phyloP scores from a whole-genome alignment of 495 filamentous ascomycete species.

The Tuber magnatum region DNA sequence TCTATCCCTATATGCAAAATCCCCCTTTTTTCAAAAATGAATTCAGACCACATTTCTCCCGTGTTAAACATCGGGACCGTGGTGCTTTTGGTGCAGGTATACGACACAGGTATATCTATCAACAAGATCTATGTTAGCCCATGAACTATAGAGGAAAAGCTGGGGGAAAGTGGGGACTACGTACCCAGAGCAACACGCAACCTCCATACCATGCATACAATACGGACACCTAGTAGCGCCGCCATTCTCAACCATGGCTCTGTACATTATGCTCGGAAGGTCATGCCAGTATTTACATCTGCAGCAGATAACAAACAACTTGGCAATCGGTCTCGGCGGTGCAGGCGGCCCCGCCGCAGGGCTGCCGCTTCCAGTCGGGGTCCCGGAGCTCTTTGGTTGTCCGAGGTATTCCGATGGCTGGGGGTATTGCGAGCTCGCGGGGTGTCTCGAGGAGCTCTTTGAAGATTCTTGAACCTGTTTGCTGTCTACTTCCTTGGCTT shows the following conservation, averaged over 20 bases:
- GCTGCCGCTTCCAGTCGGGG: slow-evolving; percentile 2
- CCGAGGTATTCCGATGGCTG: slow-evolving; percentile 18
- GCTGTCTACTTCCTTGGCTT: slow-evolving; percentile 16
- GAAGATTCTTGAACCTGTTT: background rate
- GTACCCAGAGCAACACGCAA: slow-evolving; percentile 65
- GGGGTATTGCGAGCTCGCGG: background rate
- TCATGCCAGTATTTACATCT: slow-evolving; percentile 76
- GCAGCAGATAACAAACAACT: slow-evolving; percentile 75
- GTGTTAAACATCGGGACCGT: slow-evolving; percentile 8
- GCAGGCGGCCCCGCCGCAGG: slow-evolving; percentile 23
- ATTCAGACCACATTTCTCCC: background rate
- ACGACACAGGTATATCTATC: slow-evolving; percentile 39
- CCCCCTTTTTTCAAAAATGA: background rate
- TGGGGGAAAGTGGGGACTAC: slow-evolving; percentile 18
- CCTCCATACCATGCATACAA: slow-evolving; percentile 70
- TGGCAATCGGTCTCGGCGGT: slow-evolving; percentile 53
- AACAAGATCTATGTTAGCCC: slow-evolving; percentile 10
- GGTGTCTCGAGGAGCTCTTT: slow-evolving; percentile 20
- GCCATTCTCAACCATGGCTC: slow-evolving; percentile 59
- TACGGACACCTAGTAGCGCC: slow-evolving; percentile 62
- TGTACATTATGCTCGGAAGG: slow-evolving; percentile 66
- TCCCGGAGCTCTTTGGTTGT: slow-evolving; percentile 15
- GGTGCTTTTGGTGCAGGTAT: slow-evolving; percentile 40
- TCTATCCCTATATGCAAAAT: background rate
- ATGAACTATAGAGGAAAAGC: background rate